phyloP scores from a whole-genome alignment of 1,139 yeast genomes.

The Yarrowia galli region DNA sequence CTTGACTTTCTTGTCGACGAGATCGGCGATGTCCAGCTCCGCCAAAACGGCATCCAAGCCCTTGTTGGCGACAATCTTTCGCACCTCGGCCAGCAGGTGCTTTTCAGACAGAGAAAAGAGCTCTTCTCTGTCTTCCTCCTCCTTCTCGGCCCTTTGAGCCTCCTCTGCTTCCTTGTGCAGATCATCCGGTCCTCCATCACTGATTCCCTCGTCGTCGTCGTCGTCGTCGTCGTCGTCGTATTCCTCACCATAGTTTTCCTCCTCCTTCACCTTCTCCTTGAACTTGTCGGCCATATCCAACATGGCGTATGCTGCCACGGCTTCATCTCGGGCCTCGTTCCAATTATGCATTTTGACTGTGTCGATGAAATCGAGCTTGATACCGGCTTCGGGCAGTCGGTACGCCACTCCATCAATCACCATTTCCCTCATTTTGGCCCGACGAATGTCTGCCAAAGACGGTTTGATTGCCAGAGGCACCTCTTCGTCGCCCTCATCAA shows the following conservation, averaged over 20 bases:
- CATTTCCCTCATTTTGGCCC: conserved; percentile 35
- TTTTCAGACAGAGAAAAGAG: neutral
- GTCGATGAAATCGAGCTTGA: conserved; percentile 76
- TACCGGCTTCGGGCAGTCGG: conserved; percentile 73
- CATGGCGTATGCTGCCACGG: conserved; percentile 37
- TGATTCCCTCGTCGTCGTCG: neutral
- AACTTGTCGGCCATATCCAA: conserved; percentile 29
- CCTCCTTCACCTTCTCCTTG: neutral
- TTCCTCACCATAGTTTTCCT: neutral
- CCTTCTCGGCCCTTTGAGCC: neutral
- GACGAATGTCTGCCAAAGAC: conserved; percentile 28
- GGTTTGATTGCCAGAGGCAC: conserved; percentile 39
- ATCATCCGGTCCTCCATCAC: conserved; percentile 14
- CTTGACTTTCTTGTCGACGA: neutral
- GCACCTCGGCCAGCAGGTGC: conserved; percentile 8
- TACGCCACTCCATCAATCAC: conserved; percentile 62
- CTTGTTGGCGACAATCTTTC: conserved; percentile 12
- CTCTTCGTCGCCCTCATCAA: conserved; percentile 50
- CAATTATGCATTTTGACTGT: conserved; percentile 44
- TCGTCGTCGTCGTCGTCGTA: conserved; percentile 1
- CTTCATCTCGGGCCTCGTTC: conserved; percentile 42
- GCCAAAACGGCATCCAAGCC: conserved; percentile 31
- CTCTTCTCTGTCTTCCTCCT: neutral
- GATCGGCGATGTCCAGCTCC: neutral
- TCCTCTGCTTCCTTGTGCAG: neutral